These are phyloP conservation scores for Pythium aquatile DNA, from an alignment of 352 stramenopile species.

Conservation along the genomic window DNA sequence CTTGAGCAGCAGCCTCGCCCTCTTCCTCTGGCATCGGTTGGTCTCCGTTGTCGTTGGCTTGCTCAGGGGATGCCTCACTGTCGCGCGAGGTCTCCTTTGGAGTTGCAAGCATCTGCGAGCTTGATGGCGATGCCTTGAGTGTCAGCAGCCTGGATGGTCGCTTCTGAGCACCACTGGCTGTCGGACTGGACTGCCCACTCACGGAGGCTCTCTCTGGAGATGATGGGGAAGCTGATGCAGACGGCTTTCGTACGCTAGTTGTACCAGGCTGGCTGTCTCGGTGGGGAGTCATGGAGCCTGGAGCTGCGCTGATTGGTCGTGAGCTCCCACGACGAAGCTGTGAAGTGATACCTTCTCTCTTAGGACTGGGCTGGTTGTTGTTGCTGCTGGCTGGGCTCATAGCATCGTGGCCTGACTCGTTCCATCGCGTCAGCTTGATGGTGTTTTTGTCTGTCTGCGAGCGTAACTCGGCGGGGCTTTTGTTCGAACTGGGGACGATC, in stretches of 20 bases:
- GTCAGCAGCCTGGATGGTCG: neutral
- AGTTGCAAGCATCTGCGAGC: neutral
- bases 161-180: neutral
- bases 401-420: constrained; percentile 4
- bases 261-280: neutral
- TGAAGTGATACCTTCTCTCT: neutral
- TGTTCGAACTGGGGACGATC: constrained; percentile 34
- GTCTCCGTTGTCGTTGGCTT: neutral
- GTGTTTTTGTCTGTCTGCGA: neutral
- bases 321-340: neutral
- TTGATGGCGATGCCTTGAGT: neutral
- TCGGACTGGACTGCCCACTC: neutral
- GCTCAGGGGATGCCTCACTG: neutral
- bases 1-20: constrained; percentile 5
- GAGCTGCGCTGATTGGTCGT: neutral
- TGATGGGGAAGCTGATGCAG: neutral
- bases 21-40: neutral
- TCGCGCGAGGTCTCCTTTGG: neutral
- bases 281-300: neutral
- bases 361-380: neutral
- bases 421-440: constrained; percentile 30
- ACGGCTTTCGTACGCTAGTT: neutral
- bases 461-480: constrained; percentile 26
- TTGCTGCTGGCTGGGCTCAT: neutral
- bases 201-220: neutral